Evolutionary conservation across 2,329 filamentous ascomycete species (phyloP).

Genomic region (Epichloe sylvatica): DNA sequence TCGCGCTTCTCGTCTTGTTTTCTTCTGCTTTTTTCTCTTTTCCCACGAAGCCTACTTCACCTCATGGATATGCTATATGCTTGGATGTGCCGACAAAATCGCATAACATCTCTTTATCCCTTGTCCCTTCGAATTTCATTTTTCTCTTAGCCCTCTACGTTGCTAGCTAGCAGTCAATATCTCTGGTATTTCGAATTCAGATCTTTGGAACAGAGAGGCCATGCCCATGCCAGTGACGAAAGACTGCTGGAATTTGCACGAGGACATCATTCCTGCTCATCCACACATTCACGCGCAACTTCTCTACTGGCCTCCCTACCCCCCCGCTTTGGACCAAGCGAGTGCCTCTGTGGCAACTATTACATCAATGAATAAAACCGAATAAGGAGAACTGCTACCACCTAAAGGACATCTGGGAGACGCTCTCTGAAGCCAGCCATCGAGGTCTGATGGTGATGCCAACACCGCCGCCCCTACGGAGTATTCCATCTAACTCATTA

Average conservation of each 20-base stretch:
- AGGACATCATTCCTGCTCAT: not conserved
- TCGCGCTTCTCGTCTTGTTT: not conserved
- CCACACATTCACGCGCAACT: not conserved
- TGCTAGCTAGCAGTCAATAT: not conserved
- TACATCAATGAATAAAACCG: too few relatives aligned
- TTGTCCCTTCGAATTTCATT: not conserved
- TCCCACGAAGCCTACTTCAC: too few relatives aligned
- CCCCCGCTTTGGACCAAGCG: not conserved
- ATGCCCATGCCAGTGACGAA: constrained; percentile 3
- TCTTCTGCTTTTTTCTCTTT: not conserved
- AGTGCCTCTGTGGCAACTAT: not conserved
- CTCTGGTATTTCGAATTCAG: not conserved
- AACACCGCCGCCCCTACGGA: not conserved
- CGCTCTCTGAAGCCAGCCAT: not conserved
- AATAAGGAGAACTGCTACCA: too few relatives aligned
- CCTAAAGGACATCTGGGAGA: not conserved
- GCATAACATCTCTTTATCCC: too few relatives aligned
- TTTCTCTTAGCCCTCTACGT: too few relatives aligned
- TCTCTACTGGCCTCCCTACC: too few relatives aligned
- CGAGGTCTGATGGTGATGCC: not conserved
- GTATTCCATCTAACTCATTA: not conserved
- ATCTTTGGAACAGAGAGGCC: not conserved
- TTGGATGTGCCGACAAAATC: too few relatives aligned
- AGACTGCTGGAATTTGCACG: not conserved
- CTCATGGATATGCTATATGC: too few relatives aligned